A percentile compares a stretch with the other conserved stretches of the same genome.
phyloP scores from a whole-genome alignment of 352 stramenopile genomes.

The Peronospora farinosa region DNA sequence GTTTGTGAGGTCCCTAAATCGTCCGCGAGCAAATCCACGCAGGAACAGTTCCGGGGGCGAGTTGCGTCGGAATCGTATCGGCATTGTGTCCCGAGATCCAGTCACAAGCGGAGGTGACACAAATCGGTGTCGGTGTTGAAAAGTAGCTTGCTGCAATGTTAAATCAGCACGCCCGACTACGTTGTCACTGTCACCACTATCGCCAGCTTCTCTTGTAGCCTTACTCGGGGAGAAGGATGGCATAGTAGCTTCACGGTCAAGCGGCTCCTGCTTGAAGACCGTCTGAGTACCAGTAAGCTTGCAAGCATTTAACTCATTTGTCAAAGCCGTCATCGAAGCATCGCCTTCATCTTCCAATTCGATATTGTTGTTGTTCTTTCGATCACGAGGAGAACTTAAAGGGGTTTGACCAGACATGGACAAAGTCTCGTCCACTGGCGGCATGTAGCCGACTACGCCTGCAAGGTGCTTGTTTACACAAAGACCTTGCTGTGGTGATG shows the following conservation, averaged over 20 bases:
- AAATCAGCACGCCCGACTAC: constrained; percentile 1
- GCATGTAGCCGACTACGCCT: constrained; percentile 57
- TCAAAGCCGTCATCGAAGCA: background rate
- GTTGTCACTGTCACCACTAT: constrained; percentile 2
- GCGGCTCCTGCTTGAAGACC: constrained; percentile 22
- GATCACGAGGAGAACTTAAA: constrained; percentile 33
- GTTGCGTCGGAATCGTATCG: constrained; percentile 47
- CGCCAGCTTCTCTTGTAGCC: background rate
- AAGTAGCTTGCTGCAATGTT: constrained; percentile 3
- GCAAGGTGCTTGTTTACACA: constrained; percentile 28
- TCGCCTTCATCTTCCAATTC: constrained; percentile 16
- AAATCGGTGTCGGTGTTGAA: constrained; percentile 22
- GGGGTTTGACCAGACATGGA: constrained; percentile 48
- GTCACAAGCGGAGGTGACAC: constrained; percentile 56
- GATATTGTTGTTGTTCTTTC: constrained; percentile 20
- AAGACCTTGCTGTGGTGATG: constrained; percentile 45
- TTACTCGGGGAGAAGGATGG: background rate
- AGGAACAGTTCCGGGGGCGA: constrained; percentile 61
- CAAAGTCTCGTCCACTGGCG: constrained; percentile 56
- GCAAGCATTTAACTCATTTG: constrained; percentile 20
- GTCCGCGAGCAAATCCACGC: constrained; percentile 39
- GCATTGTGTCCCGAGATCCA: constrained; percentile 27
- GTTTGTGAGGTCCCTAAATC: constrained; percentile 22
- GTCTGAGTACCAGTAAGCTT: constrained; percentile 14
- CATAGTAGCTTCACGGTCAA: constrained; percentile 25